Conservation (phyloP, 2,329 filamentous ascomycete genomes). For the Colletotrichum endophyticum region DNA sequence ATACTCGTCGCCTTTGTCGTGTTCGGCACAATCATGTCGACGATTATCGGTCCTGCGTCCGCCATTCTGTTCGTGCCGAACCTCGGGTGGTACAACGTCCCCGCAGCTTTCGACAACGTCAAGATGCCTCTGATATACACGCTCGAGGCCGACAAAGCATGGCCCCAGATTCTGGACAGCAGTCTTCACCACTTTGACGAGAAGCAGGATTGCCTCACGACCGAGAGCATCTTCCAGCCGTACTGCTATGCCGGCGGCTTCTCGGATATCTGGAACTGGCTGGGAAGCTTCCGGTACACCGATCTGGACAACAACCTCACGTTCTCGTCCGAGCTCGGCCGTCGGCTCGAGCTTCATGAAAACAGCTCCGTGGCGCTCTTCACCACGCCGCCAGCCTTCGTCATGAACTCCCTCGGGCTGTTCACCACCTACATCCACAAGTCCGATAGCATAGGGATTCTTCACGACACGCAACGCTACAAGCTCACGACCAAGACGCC, state of each 20-base stretch:
- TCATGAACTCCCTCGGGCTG: not conserved
- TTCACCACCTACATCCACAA: not conserved
- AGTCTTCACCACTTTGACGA: not conserved
- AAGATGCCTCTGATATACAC: not conserved
- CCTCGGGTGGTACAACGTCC: not conserved
- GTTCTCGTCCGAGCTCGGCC: not conserved
- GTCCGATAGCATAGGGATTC: not conserved
- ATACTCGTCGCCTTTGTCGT: not conserved
- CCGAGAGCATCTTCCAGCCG: not conserved
- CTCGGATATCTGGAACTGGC: not conserved
- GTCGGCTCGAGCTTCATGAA: not conserved
- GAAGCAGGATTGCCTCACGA: not conserved
- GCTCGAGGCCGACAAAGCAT: not conserved
- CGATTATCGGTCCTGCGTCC: constrained; percentile 5
- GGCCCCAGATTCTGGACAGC: not conserved
- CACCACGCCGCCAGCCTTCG: not conserved
- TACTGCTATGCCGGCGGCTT: not conserved
- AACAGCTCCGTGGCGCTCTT: not conserved
- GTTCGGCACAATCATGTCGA: not conserved
- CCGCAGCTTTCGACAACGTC: not conserved
- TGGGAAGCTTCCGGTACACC: not conserved
- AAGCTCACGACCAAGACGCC: not conserved
- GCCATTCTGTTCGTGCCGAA: constrained; percentile 9
- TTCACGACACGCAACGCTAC: not conserved
- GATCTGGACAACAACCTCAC: not conserved